These are phyloP conservation scores for Vaccinium macrocarpon DNA, from an alignment of 148 eudicot species.

Conservation along the genomic window DNA sequence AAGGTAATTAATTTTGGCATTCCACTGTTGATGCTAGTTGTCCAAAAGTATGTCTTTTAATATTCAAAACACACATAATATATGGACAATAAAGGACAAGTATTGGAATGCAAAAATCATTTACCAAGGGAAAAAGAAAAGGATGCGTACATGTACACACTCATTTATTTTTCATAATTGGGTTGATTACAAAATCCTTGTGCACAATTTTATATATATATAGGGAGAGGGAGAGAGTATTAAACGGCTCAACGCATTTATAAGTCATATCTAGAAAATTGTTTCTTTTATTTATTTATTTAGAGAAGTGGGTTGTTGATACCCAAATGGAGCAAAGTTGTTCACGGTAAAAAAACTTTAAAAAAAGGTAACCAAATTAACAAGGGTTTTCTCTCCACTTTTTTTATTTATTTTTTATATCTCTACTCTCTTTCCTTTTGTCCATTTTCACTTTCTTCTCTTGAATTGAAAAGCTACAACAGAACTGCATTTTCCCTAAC, in stretches of 20 bases:
- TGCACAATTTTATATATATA: too few species aligned
- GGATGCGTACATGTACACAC: too few species aligned
- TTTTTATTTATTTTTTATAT: background rate
- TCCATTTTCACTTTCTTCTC: constrained; percentile 1
- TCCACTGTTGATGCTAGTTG: too few species aligned
- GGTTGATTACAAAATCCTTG: too few species aligned
- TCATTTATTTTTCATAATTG: too few species aligned
- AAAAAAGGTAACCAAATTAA: background rate
- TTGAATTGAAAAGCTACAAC: background rate
- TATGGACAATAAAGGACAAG: too few species aligned
- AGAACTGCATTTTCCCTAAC: background rate
- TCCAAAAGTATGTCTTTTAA: too few species aligned
- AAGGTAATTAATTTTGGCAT: background rate
- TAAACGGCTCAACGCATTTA: background rate
- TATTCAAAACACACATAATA: too few species aligned
- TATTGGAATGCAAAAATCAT: too few species aligned
- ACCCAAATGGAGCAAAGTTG: background rate
- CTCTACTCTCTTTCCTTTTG: background rate
- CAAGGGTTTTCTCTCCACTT: background rate
- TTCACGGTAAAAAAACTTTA: background rate
- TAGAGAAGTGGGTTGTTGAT: background rate
- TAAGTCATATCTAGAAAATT: background rate
- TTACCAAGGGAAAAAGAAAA: too few species aligned
- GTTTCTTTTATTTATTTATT: background rate
- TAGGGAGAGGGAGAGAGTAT: too few species aligned